These are phyloP conservation scores for Termitomyces titanicus DNA, from an alignment of 768 basidiomycete genomes.

Conservation along the genomic window DNA sequence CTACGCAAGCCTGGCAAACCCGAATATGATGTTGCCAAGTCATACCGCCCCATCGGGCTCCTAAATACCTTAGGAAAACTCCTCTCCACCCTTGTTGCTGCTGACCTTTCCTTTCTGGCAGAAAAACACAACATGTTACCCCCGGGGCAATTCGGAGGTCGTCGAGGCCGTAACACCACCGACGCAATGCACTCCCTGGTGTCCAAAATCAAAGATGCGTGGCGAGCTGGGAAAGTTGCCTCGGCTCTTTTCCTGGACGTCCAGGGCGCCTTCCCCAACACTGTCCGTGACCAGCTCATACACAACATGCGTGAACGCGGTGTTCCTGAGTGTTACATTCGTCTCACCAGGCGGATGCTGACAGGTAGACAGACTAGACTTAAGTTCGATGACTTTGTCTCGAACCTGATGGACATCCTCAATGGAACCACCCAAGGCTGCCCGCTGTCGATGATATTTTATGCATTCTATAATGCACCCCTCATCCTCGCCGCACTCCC, in stretches of 20 bases:
- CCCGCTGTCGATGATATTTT: not conserved
- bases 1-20: slow-evolving; percentile 32
- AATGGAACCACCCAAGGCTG: slow-evolving; percentile 17
- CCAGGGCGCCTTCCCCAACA: slow-evolving; percentile 39
- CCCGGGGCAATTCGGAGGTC: slow-evolving; percentile 24
- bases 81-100: slow-evolving; percentile 18
- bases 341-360: not conserved
- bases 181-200: slow-evolving; percentile 29
- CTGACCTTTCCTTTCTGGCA: slow-evolving; percentile 17
- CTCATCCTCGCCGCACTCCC: not conserved
- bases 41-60: slow-evolving; percentile 32
- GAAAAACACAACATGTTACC: slow-evolving; percentile 24
- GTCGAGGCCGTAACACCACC: slow-evolving; percentile 24
- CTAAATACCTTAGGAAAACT: slow-evolving; percentile 28
- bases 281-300: slow-evolving; percentile 19
- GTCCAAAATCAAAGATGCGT: slow-evolving; percentile 30
- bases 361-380: not conserved
- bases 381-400: slow-evolving; percentile 21
- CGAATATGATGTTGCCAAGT: slow-evolving; percentile 26
- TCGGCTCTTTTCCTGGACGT: slow-evolving; percentile 38
- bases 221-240: slow-evolving; percentile 29
- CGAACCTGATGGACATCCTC: slow-evolving; percentile 8
- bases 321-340: not conserved
- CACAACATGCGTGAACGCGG: not conserved
- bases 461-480: not conserved